These are phyloP conservation scores for Arachis hypogaea DNA, from an alignment of 306 rosid species.

Conservation along the genomic window DNA sequence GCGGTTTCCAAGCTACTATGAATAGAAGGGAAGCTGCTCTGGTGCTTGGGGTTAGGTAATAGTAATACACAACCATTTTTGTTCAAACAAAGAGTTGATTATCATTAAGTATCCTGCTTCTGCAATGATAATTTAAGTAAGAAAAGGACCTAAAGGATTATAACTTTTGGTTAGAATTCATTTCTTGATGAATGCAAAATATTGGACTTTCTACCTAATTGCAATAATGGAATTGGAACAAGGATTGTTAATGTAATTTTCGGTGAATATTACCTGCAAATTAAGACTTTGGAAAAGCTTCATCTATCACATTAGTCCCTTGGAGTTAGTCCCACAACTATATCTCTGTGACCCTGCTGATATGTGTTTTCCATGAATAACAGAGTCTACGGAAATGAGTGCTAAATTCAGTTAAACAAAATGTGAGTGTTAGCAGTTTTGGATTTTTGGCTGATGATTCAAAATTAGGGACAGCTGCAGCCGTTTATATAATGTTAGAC, in stretches of 20 bases:
- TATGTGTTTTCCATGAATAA: not conserved
- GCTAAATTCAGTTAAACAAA: not conserved
- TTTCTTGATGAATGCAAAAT: not conserved
- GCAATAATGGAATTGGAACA: not conserved
- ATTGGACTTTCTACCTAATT: not conserved
- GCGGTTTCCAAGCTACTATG: conserved; percentile 76
- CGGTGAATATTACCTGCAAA: not conserved
- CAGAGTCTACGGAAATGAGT: not conserved
- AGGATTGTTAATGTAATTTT: not conserved
- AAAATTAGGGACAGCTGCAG: not conserved
- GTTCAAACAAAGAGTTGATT: not conserved
- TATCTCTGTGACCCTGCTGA: not conserved
- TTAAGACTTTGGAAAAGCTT: no score
- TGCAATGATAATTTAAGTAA: not conserved
- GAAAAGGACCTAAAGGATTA: not conserved
- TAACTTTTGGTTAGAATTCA: not conserved
- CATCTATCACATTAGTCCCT: no score
- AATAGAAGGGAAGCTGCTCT: conserved; percentile 76
- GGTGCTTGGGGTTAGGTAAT: conserved; percentile 76
- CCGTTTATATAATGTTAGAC: not conserved
- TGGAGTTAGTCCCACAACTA: no score
- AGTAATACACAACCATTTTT: not conserved
- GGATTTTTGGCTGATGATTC: not conserved
- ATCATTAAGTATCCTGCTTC: not conserved
- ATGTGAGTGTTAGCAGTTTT: not conserved